A percentile compares a stretch with the other conserved stretches of the same genome.
These are phyloP conservation scores for Ophiocordyceps camponoti-floridani DNA, from an alignment of 2,329 filamentous ascomycete genomes.

Conservation along the genomic window DNA sequence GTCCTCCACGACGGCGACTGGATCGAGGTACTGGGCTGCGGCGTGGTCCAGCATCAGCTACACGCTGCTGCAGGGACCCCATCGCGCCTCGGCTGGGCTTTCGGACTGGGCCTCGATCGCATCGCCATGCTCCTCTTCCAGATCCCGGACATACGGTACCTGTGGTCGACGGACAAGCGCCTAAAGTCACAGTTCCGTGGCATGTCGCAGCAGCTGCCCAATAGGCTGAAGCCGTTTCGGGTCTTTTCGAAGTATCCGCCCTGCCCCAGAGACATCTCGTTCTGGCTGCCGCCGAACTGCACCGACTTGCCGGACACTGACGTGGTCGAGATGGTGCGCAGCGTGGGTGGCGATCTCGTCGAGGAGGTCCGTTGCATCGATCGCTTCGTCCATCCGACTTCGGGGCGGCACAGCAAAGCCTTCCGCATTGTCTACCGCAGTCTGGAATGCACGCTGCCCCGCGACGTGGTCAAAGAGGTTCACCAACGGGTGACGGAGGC, in stretches of 20 bases:
- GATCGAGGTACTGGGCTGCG: conserved; percentile 91
- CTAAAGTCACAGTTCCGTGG: conserved; percentile 75
- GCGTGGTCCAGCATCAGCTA: conserved; percentile 70
- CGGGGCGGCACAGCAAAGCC: conserved; percentile 65
- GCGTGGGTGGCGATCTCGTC: conserved; percentile 62
- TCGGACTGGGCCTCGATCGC: conserved; percentile 82
- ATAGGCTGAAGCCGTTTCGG: conserved; percentile 43
- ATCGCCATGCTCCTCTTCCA: conserved; percentile 96
- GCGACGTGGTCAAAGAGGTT: conserved; percentile 58
- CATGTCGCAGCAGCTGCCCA: conserved; percentile 28
- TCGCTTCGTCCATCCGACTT: conserved; percentile 77
- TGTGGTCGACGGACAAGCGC: conserved; percentile 75
- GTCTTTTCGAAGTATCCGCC: conserved; percentile 85
- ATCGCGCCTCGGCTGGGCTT: conserved; percentile 76
- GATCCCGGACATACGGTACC: conserved; percentile 89
- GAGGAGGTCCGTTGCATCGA: conserved; percentile 79
- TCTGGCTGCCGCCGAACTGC: conserved; percentile 60
- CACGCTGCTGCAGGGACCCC: conserved; percentile 61
- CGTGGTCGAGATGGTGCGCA: conserved; percentile 85
- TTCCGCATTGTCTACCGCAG: conserved; percentile 91
- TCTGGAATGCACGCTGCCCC: conserved; percentile 76
- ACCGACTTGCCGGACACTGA: conserved; percentile 56
- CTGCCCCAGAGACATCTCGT: conserved; percentile 83
- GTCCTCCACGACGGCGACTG: conserved; percentile 89
- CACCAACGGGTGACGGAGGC: conserved; percentile 49